These are phyloP conservation scores for Lathyrus aphaca DNA, from an alignment of 306 rosid genomes.

Conservation along the genomic window DNA sequence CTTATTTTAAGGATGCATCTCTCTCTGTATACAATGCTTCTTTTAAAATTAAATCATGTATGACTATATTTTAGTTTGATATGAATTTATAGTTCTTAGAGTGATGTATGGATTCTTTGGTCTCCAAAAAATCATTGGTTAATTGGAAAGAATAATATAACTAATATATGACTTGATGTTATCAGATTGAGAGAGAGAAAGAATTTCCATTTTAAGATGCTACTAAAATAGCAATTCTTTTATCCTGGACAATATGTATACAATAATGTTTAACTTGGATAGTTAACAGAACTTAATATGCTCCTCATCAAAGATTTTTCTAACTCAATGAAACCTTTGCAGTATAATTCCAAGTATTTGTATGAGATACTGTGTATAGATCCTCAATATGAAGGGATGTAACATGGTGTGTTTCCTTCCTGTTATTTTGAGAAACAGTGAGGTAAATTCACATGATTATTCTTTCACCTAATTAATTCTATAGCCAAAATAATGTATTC, in stretches of 20 bases:
- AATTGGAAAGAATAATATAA: constrained; percentile 13
- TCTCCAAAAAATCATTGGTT: constrained; percentile 14
- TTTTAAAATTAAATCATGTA: constrained; percentile 20
- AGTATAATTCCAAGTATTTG: constrained; percentile 11
- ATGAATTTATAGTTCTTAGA: constrained; percentile 12
- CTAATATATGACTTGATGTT: constrained; percentile 3
- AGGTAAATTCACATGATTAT: not conserved
- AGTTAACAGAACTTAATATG: not conserved
- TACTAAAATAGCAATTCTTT: not conserved
- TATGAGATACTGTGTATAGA: constrained; percentile 19
- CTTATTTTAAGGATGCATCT: constrained; percentile 32
- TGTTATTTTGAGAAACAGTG: constrained; percentile 10
- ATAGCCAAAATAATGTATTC: not conserved
- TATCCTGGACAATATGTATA: not conserved
- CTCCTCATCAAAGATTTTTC: constrained; percentile 2
- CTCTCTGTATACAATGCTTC: constrained; percentile 25
- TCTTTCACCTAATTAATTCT: constrained; percentile 13
- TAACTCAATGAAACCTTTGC: constrained; percentile 23
- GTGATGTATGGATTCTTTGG: not conserved
- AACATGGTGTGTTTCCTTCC: constrained; percentile 15
- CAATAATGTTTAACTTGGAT: not conserved
- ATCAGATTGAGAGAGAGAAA: not conserved
- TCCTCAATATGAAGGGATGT: constrained; percentile 14
- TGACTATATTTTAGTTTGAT: constrained; percentile 14
- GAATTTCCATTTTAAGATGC: not conserved